Percentiles rank a stretch among this genome's conserved stretches.
Conservation (phyloP, 257 asterid genomes). For the Anisodus acutangulus region DNA sequence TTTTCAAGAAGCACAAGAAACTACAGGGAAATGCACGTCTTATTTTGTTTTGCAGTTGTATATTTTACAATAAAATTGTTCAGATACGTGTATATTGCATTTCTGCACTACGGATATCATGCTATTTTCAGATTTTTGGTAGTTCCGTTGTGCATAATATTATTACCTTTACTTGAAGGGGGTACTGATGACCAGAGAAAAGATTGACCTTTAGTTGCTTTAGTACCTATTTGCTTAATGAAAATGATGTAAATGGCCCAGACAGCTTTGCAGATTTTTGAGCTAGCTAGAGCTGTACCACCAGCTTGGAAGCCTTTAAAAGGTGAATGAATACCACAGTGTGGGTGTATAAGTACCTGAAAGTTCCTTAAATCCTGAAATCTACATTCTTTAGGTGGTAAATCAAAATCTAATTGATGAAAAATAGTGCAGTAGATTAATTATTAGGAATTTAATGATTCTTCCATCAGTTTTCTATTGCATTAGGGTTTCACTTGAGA, state of each 20-base stretch:
- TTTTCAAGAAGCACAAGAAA: slow-evolving; percentile 21
- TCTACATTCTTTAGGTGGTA: background rate
- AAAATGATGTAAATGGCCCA: background rate
- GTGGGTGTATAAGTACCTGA: background rate
- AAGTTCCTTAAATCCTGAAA: background rate
- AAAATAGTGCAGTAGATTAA: background rate
- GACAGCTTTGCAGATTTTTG: background rate
- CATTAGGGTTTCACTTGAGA: slow-evolving; percentile 13
- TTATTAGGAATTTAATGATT: background rate
- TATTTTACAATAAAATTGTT: background rate
- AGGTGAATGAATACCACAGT: background rate
- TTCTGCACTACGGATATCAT: background rate
- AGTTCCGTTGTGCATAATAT: background rate
- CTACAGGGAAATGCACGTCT: slow-evolving; percentile 2
- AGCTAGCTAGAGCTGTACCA: background rate
- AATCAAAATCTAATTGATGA: background rate
- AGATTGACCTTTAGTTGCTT: background rate
- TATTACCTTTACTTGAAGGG: background rate
- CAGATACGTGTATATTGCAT: slow-evolving; percentile 13
- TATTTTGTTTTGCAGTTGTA: background rate
- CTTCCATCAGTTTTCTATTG: slow-evolving; percentile 19
- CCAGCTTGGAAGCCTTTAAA: background rate
- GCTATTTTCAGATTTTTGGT: background rate
- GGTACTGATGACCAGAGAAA: background rate
- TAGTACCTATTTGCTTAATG: background rate